Evolutionary conservation across 75 land plant species (phyloP).

Genomic region (Selaginella tamariscina): DNA sequence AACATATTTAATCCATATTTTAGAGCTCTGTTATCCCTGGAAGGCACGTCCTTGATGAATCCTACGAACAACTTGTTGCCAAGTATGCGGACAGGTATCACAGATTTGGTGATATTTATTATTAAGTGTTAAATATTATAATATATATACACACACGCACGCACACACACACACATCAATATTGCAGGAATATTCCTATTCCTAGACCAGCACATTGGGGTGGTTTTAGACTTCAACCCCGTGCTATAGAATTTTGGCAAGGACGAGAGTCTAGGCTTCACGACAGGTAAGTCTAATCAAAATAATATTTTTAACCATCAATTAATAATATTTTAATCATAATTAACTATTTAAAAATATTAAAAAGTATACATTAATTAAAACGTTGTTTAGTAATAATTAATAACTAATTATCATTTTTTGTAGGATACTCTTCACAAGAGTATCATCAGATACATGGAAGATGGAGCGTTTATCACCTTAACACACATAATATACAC

Average conservation of each 20-base stretch:
- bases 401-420: conserved; percentile 19
- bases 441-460: conserved; percentile 27
- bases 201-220: conserved; percentile 94
- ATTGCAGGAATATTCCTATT: conserved; percentile 43
- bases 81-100: conserved; percentile 65
- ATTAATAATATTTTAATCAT: not conserved
- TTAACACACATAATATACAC: too few species aligned
- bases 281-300: conserved; percentile 45
- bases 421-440: conserved; percentile 22
- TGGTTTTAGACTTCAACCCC: conserved; percentile 71
- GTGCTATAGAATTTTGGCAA: conserved; percentile 86
- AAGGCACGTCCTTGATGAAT: conserved; percentile 44
- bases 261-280: conserved; percentile 92
- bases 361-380: too few species aligned
- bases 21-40: conserved; percentile 78
- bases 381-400: conserved; percentile 1
- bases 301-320: not conserved
- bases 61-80: conserved; percentile 45
- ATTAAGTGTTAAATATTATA: not conserved
- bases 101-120: not conserved
- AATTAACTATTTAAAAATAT: too few species aligned
- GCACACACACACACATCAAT: not conserved
- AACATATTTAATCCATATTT: not conserved
- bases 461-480: conserved; percentile 47
- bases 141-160: not conserved